Evolutionary conservation across 1,139 yeast genomes (phyloP), one percentile per base, ranked within the genome.

Genomic region (Debaryomyces udenii): DNA sequence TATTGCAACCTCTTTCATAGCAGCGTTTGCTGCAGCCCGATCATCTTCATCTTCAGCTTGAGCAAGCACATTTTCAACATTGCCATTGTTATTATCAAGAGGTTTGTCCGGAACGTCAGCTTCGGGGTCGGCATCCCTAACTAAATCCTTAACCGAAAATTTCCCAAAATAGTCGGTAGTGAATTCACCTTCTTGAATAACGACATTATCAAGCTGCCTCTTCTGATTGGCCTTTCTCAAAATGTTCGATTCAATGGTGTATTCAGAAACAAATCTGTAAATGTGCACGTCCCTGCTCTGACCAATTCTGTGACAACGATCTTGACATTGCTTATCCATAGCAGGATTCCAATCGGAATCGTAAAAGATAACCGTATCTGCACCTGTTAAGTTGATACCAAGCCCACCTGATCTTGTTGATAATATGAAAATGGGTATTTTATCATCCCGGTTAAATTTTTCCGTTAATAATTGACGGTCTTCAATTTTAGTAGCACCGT

Each of bases 321-420:
- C 99, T 64, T 94, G 99, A 68, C 99, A 94, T 64, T 94, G 99
- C 59, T 90, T 89, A 64, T 94, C 99, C 98, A 94, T 94, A 1
- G 98, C 96, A 2, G 99, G 99, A 60, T 94, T 94, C 99, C 99
- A 94, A 66, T 94, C 99, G 2, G 97, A 90, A 64, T 94, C 99
- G 61, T 94, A 94, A 63, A 94, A 94, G n/a, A 94, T 90, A 35
- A 94, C 99, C 0, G 99, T 93, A 57, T 94, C 99, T 0, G 99
- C 99, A 55, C 99, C 99, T 0, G 99, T 93, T 54, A 94, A 70
- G 57, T 94, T 94, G 60, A 94, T 94, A 59, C 99, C 99, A 50
- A 94, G 74, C 27, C 99, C 99, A 60, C 99, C 99, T 2, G 98
- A 91, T 64, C 99, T 80, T 1, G 98, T 90, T 3, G 97, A 89